These are phyloP conservation scores for Candida parachauliodes DNA, from an alignment of 805 yeast genomes.

Conservation along the genomic window DNA sequence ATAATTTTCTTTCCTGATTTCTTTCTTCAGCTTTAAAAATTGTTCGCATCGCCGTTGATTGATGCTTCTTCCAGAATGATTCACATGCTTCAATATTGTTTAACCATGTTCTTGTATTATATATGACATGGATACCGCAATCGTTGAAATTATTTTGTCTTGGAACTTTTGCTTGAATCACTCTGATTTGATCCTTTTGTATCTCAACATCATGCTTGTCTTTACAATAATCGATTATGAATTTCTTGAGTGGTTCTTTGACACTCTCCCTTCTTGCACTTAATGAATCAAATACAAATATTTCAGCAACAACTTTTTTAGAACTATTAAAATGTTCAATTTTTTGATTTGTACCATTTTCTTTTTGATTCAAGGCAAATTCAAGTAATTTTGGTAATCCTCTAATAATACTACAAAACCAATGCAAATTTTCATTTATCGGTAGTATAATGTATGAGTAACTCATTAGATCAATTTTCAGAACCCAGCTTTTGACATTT, in stretches of 20 bases:
- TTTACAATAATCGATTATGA: conserved; percentile 64
- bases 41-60: conserved; percentile 7
- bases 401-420: conserved; percentile 79
- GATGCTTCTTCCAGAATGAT: conserved; percentile 40
- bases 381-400: conserved; percentile 40
- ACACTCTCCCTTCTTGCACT: conserved; percentile 54
- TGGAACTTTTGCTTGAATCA: conserved; percentile 60
- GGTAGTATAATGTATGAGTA: conserved; percentile 71
- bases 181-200: conserved; percentile 42
- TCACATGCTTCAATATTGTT: conserved; percentile 46
- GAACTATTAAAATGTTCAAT: background rate
- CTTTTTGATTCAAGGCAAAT: conserved; percentile 7
- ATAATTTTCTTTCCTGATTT: conserved; percentile 23
- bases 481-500: conserved; percentile 76
- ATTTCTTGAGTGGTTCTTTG: conserved; percentile 49
- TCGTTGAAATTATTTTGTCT: conserved; percentile 86
- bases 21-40: conserved; percentile 28
- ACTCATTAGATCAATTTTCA: conserved; percentile 54
- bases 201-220: conserved; percentile 55
- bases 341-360: background rate
- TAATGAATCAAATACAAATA: conserved; percentile 75
- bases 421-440: conserved; percentile 75
- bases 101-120: conserved; percentile 61
- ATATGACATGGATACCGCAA: conserved; percentile 90
- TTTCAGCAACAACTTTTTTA: conserved; percentile 25